Base-by-base conservation (phyloP, 208 protist genomes). In the Leishmania braziliensis region DNA sequence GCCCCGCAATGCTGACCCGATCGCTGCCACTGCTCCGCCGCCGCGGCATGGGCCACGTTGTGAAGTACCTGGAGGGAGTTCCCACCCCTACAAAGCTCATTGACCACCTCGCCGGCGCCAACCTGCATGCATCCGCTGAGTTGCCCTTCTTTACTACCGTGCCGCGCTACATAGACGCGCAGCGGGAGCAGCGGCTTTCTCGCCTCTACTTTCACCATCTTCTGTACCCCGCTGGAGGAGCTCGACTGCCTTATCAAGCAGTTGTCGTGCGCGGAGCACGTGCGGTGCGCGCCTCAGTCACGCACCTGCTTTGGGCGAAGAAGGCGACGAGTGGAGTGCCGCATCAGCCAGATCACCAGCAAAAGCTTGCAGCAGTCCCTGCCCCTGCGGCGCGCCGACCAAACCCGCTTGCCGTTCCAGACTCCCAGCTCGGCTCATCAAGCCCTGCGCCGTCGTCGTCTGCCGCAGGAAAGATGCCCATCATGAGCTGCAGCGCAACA, bases 181-280 rank as follows among this genome's bases (percentile, higher is more conserved):
- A 83, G 50, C 82, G 84, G 20, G 92, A 97, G 81, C 82, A 88
- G n/a, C 89, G 93, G 2, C 82, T 95, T 16, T 95, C 92, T 2
- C 80, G 79, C 48, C 79, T 97, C 26, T 97, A 93, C 54, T 97
- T 97, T 78, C 93, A 97, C 77, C 93, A 97, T 75, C 75, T 91
- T 14, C 84, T 97, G 33, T 97, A 95, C 81, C 91, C 91, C 0
- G 91, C 91, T 5, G 90, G 90, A 23, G 91, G 91, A 14, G 87
- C 92, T 43, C 90, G 92, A 8, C 60, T 87, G 68, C 92, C 92
- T 33, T 93, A 92, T 70, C 93, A 94, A 80, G 85, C 89, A 14
- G 86, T 97, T 26, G 85, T 97, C 8, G 88, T 95, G 46, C 90
- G 93, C 14, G 84, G 85, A 20, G 92, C 86, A 3, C 88, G 93